phyloP scores from a whole-genome alignment of 176 grass and related monocot genomes.

The Oropetium thomaeum region DNA sequence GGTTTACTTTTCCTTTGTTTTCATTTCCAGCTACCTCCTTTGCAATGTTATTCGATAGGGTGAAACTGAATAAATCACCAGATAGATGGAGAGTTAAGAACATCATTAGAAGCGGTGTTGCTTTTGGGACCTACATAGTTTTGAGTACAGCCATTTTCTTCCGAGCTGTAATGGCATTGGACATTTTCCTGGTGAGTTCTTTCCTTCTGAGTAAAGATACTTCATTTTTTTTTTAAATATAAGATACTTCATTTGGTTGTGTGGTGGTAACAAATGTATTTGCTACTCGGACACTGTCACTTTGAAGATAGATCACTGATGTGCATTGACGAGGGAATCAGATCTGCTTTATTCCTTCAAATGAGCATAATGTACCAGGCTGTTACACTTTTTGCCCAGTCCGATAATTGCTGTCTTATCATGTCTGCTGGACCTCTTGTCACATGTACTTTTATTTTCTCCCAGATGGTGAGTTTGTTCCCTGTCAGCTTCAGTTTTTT shows the following conservation, averaged over 20 bases:
- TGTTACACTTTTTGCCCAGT: slow-evolving; percentile 31
- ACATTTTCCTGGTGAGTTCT: slow-evolving; percentile 25
- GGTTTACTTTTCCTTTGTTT: background rate
- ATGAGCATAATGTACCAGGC: slow-evolving; percentile 39
- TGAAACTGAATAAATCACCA: slow-evolving; percentile 29
- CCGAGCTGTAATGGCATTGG: background rate
- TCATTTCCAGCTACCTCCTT: slow-evolving; percentile 37
- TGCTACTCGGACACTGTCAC: slow-evolving; percentile 28
- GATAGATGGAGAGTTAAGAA: slow-evolving; percentile 31
- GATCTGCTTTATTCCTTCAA: slow-evolving; percentile 42
- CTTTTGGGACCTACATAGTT: slow-evolving; percentile 41
- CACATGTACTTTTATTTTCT: slow-evolving; percentile 22
- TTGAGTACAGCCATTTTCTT: slow-evolving; percentile 42
- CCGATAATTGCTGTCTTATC: slow-evolving; percentile 25
- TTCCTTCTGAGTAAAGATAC: slow-evolving; percentile 12
- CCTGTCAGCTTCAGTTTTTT: background rate
- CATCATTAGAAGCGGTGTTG: slow-evolving; percentile 37
- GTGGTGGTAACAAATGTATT: slow-evolving; percentile 7
- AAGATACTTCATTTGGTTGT: background rate
- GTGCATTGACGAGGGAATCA: slow-evolving; percentile 28
- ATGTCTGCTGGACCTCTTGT: slow-evolving; percentile 29
- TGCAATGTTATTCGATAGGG: slow-evolving; percentile 44
- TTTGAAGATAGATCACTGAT: slow-evolving; percentile 23
- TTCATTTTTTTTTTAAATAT: too few species aligned
- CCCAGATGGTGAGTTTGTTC: slow-evolving; percentile 25